phyloP scores from a whole-genome alignment of 306 rosid genomes.

The Malus domestica region DNA sequence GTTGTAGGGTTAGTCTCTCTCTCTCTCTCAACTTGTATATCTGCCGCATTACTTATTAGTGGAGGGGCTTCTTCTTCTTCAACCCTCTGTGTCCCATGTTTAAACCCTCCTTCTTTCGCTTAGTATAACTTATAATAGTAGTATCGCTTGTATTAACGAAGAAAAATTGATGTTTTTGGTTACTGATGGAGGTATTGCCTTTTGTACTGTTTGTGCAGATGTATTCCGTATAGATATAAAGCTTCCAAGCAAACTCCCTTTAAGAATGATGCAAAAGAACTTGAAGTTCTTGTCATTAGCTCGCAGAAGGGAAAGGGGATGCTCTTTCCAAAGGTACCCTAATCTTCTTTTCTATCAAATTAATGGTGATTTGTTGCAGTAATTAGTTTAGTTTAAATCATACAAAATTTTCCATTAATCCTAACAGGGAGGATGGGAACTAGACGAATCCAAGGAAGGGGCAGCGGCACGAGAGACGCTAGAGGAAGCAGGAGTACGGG shows the following conservation, averaged over 20 bases:
- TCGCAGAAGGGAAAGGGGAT: conserved; percentile 83
- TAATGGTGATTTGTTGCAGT: neutral
- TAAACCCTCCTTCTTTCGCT: neutral
- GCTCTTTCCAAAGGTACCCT: conserved; percentile 83
- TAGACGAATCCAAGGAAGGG: conserved; percentile 73
- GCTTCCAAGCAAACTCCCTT: conserved; percentile 20
- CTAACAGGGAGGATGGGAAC: conserved; percentile 89
- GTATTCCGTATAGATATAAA: conserved; percentile 80
- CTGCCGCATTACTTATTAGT: neutral
- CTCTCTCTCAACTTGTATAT: neutral
- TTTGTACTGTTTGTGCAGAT: conserved; percentile 41
- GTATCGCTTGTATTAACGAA: neutral
- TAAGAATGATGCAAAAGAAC: conserved; percentile 34
- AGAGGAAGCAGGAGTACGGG: conserved; percentile 91
- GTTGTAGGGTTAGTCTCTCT: conserved; percentile 78
- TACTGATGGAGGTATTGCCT: neutral
- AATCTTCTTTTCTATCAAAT: neutral
- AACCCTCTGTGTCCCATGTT: too few relatives aligned
- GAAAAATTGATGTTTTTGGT: neutral
- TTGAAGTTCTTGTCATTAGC: conserved; percentile 76
- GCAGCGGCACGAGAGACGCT: conserved; percentile 83
- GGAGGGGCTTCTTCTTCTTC: neutral
- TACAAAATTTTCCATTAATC: neutral
- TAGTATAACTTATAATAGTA: too few relatives aligned
- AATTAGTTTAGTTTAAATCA: neutral